Percentiles rank a stretch among this genome's conserved stretches.
Evolutionary conservation across 805 yeast genomes (phyloP).

Genomic region (Yarrowia osloensis): DNA sequence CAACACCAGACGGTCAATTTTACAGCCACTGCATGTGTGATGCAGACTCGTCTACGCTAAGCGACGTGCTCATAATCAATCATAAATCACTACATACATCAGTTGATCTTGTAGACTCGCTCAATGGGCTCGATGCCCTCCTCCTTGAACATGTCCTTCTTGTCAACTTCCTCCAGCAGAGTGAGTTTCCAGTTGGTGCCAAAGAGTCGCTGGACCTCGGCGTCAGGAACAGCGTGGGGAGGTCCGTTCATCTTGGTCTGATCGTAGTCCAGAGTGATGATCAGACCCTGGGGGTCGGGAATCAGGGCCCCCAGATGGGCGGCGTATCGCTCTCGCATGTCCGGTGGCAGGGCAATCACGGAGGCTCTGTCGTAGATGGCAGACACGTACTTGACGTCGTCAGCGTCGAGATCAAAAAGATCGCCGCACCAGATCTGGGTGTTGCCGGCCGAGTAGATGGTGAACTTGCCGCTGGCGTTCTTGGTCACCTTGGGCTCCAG

Average conservation of each 20-base stretch:
- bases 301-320: neutral
- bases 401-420: slow-evolving; percentile 5
- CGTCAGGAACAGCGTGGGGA: slow-evolving; percentile 15
- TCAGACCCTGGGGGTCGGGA: slow-evolving; percentile 2
- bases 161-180: slow-evolving; percentile 8
- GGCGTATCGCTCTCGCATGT: slow-evolving; percentile 21
- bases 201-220: slow-evolving; percentile 23
- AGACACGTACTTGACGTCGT: slow-evolving; percentile 8
- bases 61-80: too few relatives aligned
- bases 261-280: slow-evolving; percentile 19
- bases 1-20: too few relatives aligned
- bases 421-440: slow-evolving; percentile 25
- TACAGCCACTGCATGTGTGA: too few relatives aligned
- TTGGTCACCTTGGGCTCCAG: slow-evolving; percentile 22
- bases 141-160: slow-evolving; percentile 25
- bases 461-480: slow-evolving; percentile 10
- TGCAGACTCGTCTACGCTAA: too few relatives aligned
- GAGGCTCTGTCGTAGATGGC: slow-evolving; percentile 25
- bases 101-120: slow-evolving; percentile 12
- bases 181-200: slow-evolving; percentile 17
- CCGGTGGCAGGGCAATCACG: slow-evolving; percentile 18
- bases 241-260: slow-evolving; percentile 19
- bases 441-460: slow-evolving; percentile 1
- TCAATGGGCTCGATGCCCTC: slow-evolving; percentile 24
- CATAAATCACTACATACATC: too few relatives aligned